Percentiles rank a stretch among this genome's conserved stretches.
phyloP scores from a whole-genome alignment of 2,329 filamentous ascomycete species.

The Aspergillus awamori region DNA sequence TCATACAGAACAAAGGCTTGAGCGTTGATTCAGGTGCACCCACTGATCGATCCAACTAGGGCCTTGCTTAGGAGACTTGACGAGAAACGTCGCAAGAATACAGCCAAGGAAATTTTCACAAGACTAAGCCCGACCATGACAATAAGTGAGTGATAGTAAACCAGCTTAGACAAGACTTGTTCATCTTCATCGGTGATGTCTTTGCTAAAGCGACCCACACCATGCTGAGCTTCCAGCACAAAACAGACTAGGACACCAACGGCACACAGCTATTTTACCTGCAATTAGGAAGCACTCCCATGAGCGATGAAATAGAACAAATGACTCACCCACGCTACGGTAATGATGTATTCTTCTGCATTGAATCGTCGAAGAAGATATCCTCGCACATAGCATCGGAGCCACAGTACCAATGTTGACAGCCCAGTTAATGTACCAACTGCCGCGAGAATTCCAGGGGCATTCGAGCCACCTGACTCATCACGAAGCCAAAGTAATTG shows the following conservation, averaged over 20 bases:
- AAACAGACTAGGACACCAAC: constrained; percentile 45
- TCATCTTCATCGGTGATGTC: constrained; percentile 41
- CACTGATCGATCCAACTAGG: constrained; percentile 41
- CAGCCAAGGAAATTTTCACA: constrained; percentile 47
- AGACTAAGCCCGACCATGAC: constrained; percentile 49
- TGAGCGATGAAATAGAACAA: constrained; percentile 21
- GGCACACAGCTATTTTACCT: constrained; percentile 23
- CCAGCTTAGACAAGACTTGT: constrained; percentile 43
- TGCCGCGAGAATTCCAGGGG: constrained; percentile 42
- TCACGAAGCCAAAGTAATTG: not conserved
- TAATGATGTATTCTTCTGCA: constrained; percentile 54
- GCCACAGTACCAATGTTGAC: constrained; percentile 43
- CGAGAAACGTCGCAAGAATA: constrained; percentile 46
- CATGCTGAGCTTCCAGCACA: constrained; percentile 48
- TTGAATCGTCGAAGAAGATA: constrained; percentile 53
- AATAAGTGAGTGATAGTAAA: constrained; percentile 52
- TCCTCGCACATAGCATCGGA: constrained; percentile 53
- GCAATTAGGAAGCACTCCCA: not conserved
- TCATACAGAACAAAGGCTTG: not conserved
- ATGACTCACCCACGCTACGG: constrained; percentile 44
- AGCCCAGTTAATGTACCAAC: constrained; percentile 43
- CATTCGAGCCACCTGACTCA: constrained; percentile 5
- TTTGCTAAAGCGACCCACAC: constrained; percentile 50
- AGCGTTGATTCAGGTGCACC: not conserved
- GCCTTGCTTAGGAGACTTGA: constrained; percentile 35